Base-by-base conservation (phyloP, 129 eudicot species). In the Ambrosia trifida region DNA sequence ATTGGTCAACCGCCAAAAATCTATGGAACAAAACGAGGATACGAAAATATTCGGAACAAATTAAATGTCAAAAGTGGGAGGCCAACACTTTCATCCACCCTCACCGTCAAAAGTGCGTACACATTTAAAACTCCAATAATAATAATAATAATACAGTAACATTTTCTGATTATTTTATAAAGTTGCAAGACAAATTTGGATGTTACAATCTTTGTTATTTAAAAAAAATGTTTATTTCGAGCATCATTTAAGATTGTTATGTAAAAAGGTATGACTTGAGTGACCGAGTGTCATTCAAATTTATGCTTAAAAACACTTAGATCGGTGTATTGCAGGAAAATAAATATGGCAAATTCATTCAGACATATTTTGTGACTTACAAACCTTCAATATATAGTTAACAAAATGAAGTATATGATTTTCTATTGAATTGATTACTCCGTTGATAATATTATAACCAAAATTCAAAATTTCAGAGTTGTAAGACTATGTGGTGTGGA, bases 41-140 rank as follows among this genome's bases (percentile, higher is more conserved):
- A 11, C 43, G 41, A 59, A 58, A 30, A 30, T 59, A 12, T 59
- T 59, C 3, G 14, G 17, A 63, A 16, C 20, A 32, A 35, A 5
- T 33, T 6, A 61, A 57, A 33, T 61, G 66, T 61, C 66, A 61
- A 64, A n/a, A 64, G 50, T 38, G 50, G 68, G 18, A 38, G 50
- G 68, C 68, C n/a, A 64, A 64, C 51, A 19, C 69, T 64, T 41
- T 41, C 69, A 64, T 7, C 69, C 51, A 19, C 52, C 69, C 16
- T 31, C 6, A 30, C 8, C 33, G n/a, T 3, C 44, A 17, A 28
- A 53, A 18, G 5, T 20, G 61, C 9, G 32, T 54, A 54, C 61
- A 20, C 3, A 19, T 19, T 8, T 18, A 54, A 53, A 18, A 54
- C 10, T 19, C 2, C 13, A 54, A 45, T 4, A 45, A 11, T 10